A percentile compares a stretch with the other conserved stretches of the same genome.
These are phyloP conservation scores for Salinomyces thailandicus DNA, from an alignment of 2,329 filamentous ascomycete genomes.

Conservation along the genomic window DNA sequence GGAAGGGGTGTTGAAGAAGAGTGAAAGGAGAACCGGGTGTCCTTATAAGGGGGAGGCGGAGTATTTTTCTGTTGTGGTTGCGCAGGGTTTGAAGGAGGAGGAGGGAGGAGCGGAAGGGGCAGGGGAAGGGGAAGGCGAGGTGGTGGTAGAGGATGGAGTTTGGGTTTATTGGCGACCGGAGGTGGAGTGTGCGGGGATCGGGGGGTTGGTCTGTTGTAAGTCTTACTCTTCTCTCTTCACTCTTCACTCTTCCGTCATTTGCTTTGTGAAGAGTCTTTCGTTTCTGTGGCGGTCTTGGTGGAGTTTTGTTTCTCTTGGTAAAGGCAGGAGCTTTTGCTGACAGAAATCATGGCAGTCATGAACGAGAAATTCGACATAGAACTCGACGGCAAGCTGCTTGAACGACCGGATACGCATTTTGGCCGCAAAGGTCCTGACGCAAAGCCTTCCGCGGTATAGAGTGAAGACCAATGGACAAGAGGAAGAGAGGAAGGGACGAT, in stretches of 20 bases:
- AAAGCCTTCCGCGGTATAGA: conserved; percentile 8
- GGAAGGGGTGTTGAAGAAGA: conserved; percentile 37
- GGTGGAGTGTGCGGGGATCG: conserved; percentile 45
- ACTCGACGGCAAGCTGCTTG: conserved; percentile 26
- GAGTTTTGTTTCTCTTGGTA: no score
- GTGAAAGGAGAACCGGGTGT: conserved; percentile 46
- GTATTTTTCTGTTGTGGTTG: conserved; percentile 46
- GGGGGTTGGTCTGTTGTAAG: conserved; percentile 29
- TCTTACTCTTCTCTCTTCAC: background rate
- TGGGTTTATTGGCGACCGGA: conserved; percentile 55
- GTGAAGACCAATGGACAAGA: no score
- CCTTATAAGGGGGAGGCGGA: conserved; percentile 58
- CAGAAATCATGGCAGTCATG: no score
- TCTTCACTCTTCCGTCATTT: background rate
- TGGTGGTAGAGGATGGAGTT: conserved; percentile 41
- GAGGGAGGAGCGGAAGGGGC: no score
- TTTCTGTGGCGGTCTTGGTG: no score
- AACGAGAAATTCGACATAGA: conserved; percentile 61
- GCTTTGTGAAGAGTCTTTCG: no score
- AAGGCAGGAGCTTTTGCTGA: no score
- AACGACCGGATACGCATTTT: conserved; percentile 23
- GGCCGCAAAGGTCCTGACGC: conserved; percentile 13
- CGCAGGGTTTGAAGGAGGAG: conserved; percentile 31
- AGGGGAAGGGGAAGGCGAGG: no score
- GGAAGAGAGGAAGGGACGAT: no score